Evolutionary conservation across 495 filamentous ascomycete genomes (phyloP).

Genomic region (Glonium stellatum): DNA sequence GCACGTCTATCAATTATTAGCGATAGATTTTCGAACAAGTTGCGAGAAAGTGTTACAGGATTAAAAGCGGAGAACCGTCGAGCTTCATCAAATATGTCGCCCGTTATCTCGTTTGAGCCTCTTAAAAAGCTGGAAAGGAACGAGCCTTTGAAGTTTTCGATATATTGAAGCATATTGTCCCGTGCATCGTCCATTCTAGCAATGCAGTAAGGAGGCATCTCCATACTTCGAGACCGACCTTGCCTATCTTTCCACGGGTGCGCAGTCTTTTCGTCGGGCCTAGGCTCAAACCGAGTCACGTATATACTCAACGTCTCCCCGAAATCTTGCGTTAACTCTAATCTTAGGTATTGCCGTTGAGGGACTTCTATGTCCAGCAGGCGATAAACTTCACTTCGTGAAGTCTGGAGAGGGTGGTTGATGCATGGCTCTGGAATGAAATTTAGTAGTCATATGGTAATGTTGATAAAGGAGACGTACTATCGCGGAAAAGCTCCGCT

Average conservation of each 20-base stretch:
- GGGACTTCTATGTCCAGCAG: conserved; percentile 3
- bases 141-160: not conserved
- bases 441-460: not conserved
- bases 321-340: conserved; percentile 9
- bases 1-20: not conserved
- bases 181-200: conserved; percentile 7
- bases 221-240: not conserved
- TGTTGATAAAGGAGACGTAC: conserved; percentile 1
- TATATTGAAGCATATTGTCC: conserved; percentile 9
- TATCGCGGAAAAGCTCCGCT: conserved; percentile 10
- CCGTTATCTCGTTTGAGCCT: conserved; percentile 8
- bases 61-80: conserved; percentile 9
- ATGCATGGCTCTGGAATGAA: conserved; percentile 3
- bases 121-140: conserved; percentile 1
- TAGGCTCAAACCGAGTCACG: conserved; percentile 5
- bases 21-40: not conserved
- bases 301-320: conserved; percentile 1
- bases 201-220: conserved; percentile 17
- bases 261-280: conserved; percentile 1
- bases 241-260: conserved; percentile 7
- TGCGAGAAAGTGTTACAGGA: not conserved
- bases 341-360: not conserved
- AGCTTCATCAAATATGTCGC: conserved; percentile 10
- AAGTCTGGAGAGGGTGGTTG: conserved; percentile 4
- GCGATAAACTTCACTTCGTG: conserved; percentile 3